Percentiles rank a stretch among this genome's conserved stretches.
Evolutionary conservation across 2,329 filamentous ascomycete species (phyloP).

Genomic region (Ceratocystis ficicola): DNA sequence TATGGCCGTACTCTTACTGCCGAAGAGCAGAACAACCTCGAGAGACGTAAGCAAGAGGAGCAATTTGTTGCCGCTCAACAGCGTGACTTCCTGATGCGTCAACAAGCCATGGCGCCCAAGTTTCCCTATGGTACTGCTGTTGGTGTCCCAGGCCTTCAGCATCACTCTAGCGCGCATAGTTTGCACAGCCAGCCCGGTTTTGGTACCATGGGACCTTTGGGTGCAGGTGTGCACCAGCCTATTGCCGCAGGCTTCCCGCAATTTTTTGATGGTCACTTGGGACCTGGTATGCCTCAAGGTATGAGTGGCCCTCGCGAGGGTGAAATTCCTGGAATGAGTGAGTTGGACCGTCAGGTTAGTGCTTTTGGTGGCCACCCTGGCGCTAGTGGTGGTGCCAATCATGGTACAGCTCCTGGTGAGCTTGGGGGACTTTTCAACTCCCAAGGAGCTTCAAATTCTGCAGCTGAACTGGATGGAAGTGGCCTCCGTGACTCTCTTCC

Average conservation of each 20-base stretch:
- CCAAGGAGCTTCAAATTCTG: not conserved
- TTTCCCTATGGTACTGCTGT: slow-evolving; percentile 37
- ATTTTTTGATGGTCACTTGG: slow-evolving; percentile 13
- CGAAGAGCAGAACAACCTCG: slow-evolving; percentile 93
- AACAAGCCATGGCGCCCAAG: slow-evolving; percentile 55
- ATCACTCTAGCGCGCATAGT: slow-evolving; percentile 90
- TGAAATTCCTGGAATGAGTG: slow-evolving; percentile 54
- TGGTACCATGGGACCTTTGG: slow-evolving; percentile 82
- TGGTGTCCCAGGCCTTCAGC: slow-evolving; percentile 47
- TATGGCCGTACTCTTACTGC: slow-evolving; percentile 94
- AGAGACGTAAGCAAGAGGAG: slow-evolving; percentile 93
- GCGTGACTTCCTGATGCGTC: slow-evolving; percentile 75
- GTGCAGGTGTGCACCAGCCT: slow-evolving; percentile 32
- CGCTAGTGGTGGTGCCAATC: not conserved
- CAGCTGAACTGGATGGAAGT: not conserved
- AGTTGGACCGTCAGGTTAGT: slow-evolving; percentile 43
- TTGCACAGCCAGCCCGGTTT: slow-evolving; percentile 95
- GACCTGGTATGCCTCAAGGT: slow-evolving; percentile 11
- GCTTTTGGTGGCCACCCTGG: slow-evolving; percentile 24
- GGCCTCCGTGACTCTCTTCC: slow-evolving; percentile 31
- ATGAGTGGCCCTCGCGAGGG: slow-evolving; percentile 40
- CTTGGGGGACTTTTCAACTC: slow-evolving; percentile 7
- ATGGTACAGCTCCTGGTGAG: slow-evolving; percentile 25
- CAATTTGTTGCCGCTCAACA: slow-evolving; percentile 94
- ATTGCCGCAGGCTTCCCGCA: slow-evolving; percentile 16